These are phyloP conservation scores for Lasiodiplodia sp. DNA, from an alignment of 2,329 filamentous ascomycete species.

Conservation along the genomic window DNA sequence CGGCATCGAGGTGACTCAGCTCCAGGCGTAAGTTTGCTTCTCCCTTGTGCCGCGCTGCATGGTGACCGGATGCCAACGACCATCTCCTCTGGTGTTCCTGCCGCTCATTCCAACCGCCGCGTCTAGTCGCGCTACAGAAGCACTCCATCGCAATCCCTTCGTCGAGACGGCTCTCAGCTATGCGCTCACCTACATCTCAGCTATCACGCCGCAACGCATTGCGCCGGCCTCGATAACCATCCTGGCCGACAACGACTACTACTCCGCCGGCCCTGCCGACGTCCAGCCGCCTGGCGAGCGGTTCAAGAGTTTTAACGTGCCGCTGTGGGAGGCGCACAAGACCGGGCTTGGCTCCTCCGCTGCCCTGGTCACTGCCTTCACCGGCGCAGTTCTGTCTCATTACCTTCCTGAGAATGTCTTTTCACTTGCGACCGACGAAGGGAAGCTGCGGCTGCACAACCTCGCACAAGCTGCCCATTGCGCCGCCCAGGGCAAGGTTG, in stretches of 20 bases:
- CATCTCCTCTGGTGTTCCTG: conserved; percentile 20
- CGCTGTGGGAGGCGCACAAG: conserved; percentile 83
- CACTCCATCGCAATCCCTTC: conserved; percentile 76
- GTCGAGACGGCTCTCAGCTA: conserved; percentile 92
- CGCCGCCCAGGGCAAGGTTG: conserved; percentile 94
- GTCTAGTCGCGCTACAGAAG: conserved; percentile 35
- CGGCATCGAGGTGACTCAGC: conserved; percentile 82
- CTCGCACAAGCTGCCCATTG: conserved; percentile 93
- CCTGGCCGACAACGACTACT: conserved; percentile 95
- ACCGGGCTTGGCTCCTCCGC: conserved; percentile 95
- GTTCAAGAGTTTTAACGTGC: conserved; percentile 81
- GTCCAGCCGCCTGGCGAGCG: conserved; percentile 48
- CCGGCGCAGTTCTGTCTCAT: conserved; percentile 76
- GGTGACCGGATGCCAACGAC: conserved; percentile 15
- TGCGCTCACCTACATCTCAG: conserved; percentile 79
- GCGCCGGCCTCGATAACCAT: conserved; percentile 81
- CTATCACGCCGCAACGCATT: conserved; percentile 55
- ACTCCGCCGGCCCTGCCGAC: conserved; percentile 64
- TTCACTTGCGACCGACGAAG: conserved; percentile 62
- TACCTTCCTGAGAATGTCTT: conserved; percentile 68
- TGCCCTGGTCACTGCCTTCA: conserved; percentile 88
- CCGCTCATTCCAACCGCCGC: conserved; percentile 28
- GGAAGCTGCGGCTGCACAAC: conserved; percentile 78
- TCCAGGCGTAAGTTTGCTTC: conserved; percentile 71
- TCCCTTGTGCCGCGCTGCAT: conserved; percentile 6